Evolutionary conservation across 768 basidiomycete species (phyloP).

Genomic region (Boletus eberwhitei): DNA sequence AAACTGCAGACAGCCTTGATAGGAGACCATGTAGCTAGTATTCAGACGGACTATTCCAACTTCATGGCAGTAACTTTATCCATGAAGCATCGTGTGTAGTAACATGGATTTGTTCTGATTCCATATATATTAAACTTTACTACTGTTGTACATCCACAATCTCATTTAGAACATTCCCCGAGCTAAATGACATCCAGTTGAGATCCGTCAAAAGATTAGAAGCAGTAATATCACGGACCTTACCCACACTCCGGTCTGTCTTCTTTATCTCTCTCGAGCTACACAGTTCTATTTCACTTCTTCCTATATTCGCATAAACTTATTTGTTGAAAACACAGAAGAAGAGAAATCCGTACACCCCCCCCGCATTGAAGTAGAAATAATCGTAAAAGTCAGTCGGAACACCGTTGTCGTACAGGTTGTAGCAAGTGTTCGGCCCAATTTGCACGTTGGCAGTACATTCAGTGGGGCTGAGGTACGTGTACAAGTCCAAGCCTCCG

Average conservation of each 20-base stretch:
- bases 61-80: background rate
- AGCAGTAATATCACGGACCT: background rate
- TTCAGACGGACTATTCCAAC: background rate
- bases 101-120: too few relatives aligned
- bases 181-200: background rate
- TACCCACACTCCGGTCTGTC: background rate
- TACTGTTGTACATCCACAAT: background rate
- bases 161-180: background rate
- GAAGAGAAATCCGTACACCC: background rate
- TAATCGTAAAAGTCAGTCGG: background rate
- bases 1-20: background rate
- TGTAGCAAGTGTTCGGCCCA: background rate
- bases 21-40: background rate
- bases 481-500: too few relatives aligned
- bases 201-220: too few relatives aligned
- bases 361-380: background rate
- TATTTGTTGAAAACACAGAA: background rate
- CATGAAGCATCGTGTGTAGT: background rate
- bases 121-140: too few relatives aligned
- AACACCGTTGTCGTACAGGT: background rate
- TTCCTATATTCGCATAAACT: background rate
- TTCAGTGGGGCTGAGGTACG: too few relatives aligned
- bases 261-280: too few relatives aligned
- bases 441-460: background rate
- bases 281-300: too few relatives aligned